Evolutionary conservation across 108 stramenopile genomes (phyloP), one percentile per base, ranked within the genome.

Genomic region (Pseudonitzschia multiseries): DNA sequence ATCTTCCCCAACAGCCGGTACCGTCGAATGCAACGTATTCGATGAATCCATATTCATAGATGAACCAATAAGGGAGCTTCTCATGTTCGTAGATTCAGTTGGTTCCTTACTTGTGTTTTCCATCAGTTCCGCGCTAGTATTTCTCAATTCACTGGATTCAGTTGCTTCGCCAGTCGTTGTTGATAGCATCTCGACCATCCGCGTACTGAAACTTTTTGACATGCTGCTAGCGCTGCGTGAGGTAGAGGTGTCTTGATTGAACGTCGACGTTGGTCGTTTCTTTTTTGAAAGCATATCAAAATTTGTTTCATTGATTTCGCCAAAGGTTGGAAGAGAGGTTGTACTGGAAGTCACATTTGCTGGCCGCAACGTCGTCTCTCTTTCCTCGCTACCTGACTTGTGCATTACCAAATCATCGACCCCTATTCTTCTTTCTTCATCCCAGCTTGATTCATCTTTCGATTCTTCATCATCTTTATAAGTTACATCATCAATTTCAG

Each of bases 71-170:
- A 56, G 21, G 9, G 54, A 56, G 26, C 54, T 56, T 56, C 54
- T 56, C 21, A 56, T 56, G 24, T 56, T 26, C 26, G 54, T 56
- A 8, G 21, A 22, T 56, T 56, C 54, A 10, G 54, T 56, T 13
- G 21, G 54, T 56, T 26, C 54, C 10, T 12, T 56, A 24, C 54
- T 56, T 9, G 54, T 24, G 54, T 22, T 26, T 20, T 26, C 26
- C 54, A 26, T 56, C 20, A 4, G 54, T 26, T 56, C 54, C 21
- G 20, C 21, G 54, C 54, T 56, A 21, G 54, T 56, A 10, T 24
- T 22, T 56, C 54, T 56, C 54, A 56, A 26, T 56, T 26, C 54
- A 56, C 54, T 56, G 20, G 54, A 56, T 56, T 56, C 24, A 2
- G 54, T 26, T 56, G 9, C 5, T 26, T 56, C 54, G 9, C 22